Evolutionary conservation across 768 basidiomycete species (phyloP).

Genomic region (Phylloporus sp.): DNA sequence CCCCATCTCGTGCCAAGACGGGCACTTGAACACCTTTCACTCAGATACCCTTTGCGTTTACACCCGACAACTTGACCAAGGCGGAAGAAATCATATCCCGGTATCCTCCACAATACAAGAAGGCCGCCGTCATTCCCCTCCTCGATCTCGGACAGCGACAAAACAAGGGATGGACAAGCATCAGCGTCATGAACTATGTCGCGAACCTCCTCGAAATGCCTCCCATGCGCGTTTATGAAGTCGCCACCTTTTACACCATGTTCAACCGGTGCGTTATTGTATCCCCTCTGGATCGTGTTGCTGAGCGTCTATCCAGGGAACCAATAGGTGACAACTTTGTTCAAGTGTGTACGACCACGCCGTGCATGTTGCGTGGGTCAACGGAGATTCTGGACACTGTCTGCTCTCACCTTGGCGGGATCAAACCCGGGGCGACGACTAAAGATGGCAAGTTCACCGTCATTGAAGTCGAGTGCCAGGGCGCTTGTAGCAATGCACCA

Average conservation of each 20-base stretch:
- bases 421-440: constrained; percentile 90
- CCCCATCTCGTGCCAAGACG: not conserved
- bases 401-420: constrained; percentile 74
- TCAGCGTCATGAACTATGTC: constrained; percentile 98
- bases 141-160: constrained; percentile 96
- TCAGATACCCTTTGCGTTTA: constrained; percentile 90
- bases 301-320: constrained; percentile 49
- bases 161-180: constrained; percentile 98
- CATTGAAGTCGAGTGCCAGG: constrained; percentile 97
- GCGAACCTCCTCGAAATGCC: constrained; percentile 91
- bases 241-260: constrained; percentile 99
- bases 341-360: constrained; percentile 98
- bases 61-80: constrained; percentile 73
- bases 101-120: constrained; percentile 98
- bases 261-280: constrained; percentile 80
- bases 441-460: constrained; percentile 96
- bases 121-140: constrained; percentile 95
- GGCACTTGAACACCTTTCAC: not conserved
- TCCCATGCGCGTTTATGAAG: constrained; percentile 99
- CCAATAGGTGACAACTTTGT: constrained; percentile 93
- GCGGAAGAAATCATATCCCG: constrained; percentile 87
- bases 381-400: constrained; percentile 86
- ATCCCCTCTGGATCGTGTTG: not conserved
- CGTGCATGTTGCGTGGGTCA: constrained; percentile 93
- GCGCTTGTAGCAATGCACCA: constrained; percentile 96